Evolutionary conservation across 1,139 yeast species (phyloP).

Genomic region (Magnusiomyces fungicola): DNA sequence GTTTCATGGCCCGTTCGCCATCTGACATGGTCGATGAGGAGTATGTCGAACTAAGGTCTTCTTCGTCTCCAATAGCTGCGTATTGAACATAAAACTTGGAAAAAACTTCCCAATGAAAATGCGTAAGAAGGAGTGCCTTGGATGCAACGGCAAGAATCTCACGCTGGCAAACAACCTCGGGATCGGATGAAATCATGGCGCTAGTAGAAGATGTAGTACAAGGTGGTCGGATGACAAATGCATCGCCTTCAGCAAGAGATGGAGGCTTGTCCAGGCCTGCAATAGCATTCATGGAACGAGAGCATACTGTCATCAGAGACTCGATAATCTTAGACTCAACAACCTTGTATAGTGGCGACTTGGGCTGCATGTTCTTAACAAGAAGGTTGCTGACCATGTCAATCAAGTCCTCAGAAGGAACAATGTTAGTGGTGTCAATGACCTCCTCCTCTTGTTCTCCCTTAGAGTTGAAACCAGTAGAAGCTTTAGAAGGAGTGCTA

Average conservation of each 20-base stretch:
- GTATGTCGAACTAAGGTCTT: neutral
- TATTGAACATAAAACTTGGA: conserved; percentile 34
- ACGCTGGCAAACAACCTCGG: neutral
- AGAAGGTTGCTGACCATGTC: conserved; percentile 76
- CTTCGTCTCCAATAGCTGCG: conserved; percentile 12
- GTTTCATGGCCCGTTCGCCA: neutral
- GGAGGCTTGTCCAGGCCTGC: conserved; percentile 21
- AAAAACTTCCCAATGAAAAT: conserved; percentile 72
- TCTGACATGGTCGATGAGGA: conserved; percentile 1
- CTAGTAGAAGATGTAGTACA: neutral
- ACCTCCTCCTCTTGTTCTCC: neutral
- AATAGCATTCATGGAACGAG: conserved; percentile 18
- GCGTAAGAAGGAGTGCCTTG: conserved; percentile 50
- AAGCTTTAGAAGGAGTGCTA: neutral
- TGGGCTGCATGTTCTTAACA: conserved; percentile 77
- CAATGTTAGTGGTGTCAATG: neutral
- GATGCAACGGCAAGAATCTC: conserved; percentile 26
- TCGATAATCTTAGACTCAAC: conserved; percentile 46
- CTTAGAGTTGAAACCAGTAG: neutral
- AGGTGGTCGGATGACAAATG: conserved; percentile 5
- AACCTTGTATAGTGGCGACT: conserved; percentile 68
- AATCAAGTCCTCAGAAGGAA: conserved; percentile 23
- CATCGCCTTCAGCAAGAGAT: conserved; percentile 12
- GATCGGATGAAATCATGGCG: neutral
- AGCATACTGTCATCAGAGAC: conserved; percentile 20